Percentiles rank a stretch among this genome's conserved stretches.
Evolutionary conservation across 345 rosid species (phyloP).

Genomic region (Lepidium didymum): DNA sequence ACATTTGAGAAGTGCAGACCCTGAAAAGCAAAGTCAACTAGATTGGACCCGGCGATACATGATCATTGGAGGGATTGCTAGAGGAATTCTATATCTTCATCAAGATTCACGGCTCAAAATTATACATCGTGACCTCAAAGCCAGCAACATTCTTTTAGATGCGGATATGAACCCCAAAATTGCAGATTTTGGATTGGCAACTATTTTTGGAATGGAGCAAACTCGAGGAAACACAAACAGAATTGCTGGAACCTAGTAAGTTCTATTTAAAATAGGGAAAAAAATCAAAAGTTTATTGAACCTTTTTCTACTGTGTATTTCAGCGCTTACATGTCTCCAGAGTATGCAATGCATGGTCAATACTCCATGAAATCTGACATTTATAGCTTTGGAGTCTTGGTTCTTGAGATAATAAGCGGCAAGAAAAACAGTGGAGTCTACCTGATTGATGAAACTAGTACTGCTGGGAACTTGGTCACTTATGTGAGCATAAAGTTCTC

Average conservation of each 20-base stretch:
- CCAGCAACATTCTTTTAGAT: slow-evolving; percentile 16
- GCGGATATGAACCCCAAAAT: not conserved
- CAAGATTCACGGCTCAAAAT: slow-evolving; percentile 25
- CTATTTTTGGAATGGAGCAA: not conserved
- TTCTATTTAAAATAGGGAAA: no score
- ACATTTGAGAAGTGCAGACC: slow-evolving; percentile 33
- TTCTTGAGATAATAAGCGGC: slow-evolving; percentile 12
- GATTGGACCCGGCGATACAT: slow-evolving; percentile 11
- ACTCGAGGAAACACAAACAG: not conserved
- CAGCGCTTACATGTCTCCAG: slow-evolving; percentile 17
- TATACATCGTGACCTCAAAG: slow-evolving; percentile 18
- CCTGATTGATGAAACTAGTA: slow-evolving; percentile 22
- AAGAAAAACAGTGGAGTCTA: slow-evolving; percentile 10
- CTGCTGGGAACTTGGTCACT: slow-evolving; percentile 18
- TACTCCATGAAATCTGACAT: slow-evolving; percentile 3
- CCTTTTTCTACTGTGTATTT: not conserved
- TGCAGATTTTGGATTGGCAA: slow-evolving; percentile 18
- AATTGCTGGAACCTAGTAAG: slow-evolving; percentile 19
- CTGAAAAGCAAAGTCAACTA: not conserved
- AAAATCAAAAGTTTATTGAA: no score
- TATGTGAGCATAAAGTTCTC: no score
- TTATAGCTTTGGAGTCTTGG: slow-evolving; percentile 9
- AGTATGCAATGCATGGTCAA: not conserved
- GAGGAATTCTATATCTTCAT: slow-evolving; percentile 18
- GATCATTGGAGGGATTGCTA: slow-evolving; percentile 12